Conservation (phyloP, 805 yeast species). For the Ogataea wickerhamii region DNA sequence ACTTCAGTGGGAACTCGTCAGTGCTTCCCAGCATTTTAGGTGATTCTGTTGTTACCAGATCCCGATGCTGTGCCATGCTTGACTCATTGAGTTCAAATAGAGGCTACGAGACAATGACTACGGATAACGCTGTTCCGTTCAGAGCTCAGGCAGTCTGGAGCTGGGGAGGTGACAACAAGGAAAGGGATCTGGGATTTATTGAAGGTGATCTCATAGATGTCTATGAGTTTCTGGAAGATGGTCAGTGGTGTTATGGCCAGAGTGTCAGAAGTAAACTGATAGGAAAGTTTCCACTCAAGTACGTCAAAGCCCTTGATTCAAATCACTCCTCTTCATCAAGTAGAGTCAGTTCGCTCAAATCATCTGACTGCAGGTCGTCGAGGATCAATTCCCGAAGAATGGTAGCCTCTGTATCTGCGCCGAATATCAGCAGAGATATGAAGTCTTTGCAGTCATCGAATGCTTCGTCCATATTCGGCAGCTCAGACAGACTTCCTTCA, state of each 20-base stretch:
- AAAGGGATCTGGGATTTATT: constrained; percentile 79
- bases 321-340: constrained; percentile 21
- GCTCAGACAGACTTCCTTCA: background rate
- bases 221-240: constrained; percentile 65
- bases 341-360: too few species aligned
- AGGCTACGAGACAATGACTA: background rate
- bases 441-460: constrained; percentile 18
- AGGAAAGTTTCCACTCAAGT: constrained; percentile 87
- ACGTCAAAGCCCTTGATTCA: constrained; percentile 56
- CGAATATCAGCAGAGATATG: constrained; percentile 1
- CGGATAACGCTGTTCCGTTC: constrained; percentile 24
- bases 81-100: background rate
- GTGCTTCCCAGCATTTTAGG: too few species aligned
- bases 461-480: background rate
- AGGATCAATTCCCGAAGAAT: background rate
- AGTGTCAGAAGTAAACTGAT: constrained; percentile 74
- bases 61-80: too few species aligned
- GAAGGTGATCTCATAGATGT: constrained; percentile 94
- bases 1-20: too few species aligned
- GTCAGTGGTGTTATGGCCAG: constrained; percentile 89
- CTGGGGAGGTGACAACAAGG: constrained; percentile 90
- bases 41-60: too few species aligned
- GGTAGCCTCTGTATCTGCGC: background rate
- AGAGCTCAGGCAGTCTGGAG: constrained; percentile 65
- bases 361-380: background rate